Percentiles rank a stretch among this genome's conserved stretches.
Conservation (phyloP, 2,329 filamentous ascomycete genomes). For the Sarocladiaceae sp. region DNA sequence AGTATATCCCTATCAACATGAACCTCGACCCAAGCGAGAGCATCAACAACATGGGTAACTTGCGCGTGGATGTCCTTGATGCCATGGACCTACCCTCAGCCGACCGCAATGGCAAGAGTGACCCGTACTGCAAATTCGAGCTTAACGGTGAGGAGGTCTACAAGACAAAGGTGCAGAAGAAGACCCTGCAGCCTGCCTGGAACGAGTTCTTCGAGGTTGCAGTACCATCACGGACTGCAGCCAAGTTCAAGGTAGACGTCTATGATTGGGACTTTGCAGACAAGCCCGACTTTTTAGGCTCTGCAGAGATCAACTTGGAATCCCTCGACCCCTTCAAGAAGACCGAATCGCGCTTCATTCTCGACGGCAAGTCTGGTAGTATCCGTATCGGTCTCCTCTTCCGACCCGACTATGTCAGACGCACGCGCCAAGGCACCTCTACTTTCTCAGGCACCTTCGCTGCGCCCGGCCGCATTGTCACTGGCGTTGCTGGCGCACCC, state of each 20-base stretch:
- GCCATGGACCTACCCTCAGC: constrained; percentile 83
- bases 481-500: constrained; percentile 74
- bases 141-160: constrained; percentile 83
- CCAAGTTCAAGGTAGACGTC: constrained; percentile 75
- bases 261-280: constrained; percentile 97
- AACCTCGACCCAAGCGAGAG: constrained; percentile 87
- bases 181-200: constrained; percentile 91
- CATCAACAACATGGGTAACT: constrained; percentile 96
- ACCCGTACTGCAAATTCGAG: constrained; percentile 93
- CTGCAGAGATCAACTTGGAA: constrained; percentile 67
- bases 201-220: constrained; percentile 90
- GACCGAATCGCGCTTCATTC: constrained; percentile 64
- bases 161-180: constrained; percentile 96
- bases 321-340: constrained; percentile 78
- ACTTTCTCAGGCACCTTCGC: constrained; percentile 90
- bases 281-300: constrained; percentile 85
- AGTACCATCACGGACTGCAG: constrained; percentile 75
- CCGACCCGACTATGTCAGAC: constrained; percentile 84
- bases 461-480: constrained; percentile 80
- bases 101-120: constrained; percentile 93
- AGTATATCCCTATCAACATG: constrained; percentile 95
- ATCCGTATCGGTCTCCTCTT: constrained; percentile 83
- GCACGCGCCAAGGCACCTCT: constrained; percentile 80
- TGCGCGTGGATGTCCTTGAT: constrained; percentile 89
- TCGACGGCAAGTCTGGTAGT: constrained; percentile 86